Conservation (phyloP, 1,139 yeast genomes). For the Debaryomycetaceae sp. region DNA sequence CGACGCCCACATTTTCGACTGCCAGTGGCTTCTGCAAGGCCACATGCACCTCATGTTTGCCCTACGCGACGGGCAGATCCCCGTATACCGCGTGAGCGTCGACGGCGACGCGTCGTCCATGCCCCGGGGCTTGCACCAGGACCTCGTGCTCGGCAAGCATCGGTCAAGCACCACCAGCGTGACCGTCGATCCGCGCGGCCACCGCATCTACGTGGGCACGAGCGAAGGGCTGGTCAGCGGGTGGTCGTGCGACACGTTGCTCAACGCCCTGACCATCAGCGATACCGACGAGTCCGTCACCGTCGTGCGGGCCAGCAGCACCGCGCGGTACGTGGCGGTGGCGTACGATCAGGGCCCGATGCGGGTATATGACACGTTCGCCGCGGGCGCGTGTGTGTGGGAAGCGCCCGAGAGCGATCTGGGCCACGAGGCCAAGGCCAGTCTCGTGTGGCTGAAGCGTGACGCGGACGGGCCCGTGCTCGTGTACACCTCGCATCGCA, state of each 20-base stretch:
- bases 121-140: constrained; percentile 1
- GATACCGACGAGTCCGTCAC: constrained; percentile 41
- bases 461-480: constrained; percentile 24
- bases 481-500: constrained; percentile 24
- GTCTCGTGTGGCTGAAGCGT: constrained; percentile 32
- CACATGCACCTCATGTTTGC: constrained; percentile 28
- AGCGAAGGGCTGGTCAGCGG: constrained; percentile 60
- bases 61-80: constrained; percentile 24
- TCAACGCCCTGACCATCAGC: constrained; percentile 32
- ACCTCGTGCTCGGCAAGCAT: constrained; percentile 33
- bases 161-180: constrained; percentile 42
- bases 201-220: constrained; percentile 48
- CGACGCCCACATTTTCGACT: constrained; percentile 23
- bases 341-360: constrained; percentile 33
- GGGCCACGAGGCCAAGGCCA: constrained; percentile 24
- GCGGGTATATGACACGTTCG: constrained; percentile 26
- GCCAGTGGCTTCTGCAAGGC: constrained; percentile 16
- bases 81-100: constrained; percentile 12
- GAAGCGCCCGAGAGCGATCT: constrained; percentile 27
- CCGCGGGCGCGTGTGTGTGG: constrained; percentile 18
- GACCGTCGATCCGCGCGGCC: constrained; percentile 49
- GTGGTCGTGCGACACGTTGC: constrained; percentile 43
- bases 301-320: constrained; percentile 30
- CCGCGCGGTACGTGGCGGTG: constrained; percentile 35
- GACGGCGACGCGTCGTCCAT: constrained; percentile 1